Evolutionary conservation across 148 eudicot genomes (phyloP), one percentile per base, ranked within the genome.

Genomic region (Fagopyrum tataricum): DNA sequence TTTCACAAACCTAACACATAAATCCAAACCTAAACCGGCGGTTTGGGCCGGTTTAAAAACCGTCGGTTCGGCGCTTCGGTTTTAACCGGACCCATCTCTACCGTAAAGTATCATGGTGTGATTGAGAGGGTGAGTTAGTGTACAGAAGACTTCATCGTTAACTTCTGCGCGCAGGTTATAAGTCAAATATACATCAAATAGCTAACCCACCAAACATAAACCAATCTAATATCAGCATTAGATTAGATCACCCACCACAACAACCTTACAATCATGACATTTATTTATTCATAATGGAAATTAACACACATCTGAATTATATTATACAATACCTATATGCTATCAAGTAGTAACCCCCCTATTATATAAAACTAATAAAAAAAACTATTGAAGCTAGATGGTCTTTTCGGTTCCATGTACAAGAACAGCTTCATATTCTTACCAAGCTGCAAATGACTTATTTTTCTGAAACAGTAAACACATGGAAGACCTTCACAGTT

Each of bases 231-330:
- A 39, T 4, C 42, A 5, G n/a, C 69, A 64, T 64, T 64, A 64
- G 43, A 37, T 64, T 64, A 64, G 69, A 37, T 37, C 11, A 64
- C 69, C 69, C 69, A 64, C 69, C 42, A 31, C 69, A 64, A 14
- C 69, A 64, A 37, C 69, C 44, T 37, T 37, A 64, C 13, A 5
- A 64, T 14, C 43, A 64, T 37, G 18, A 64, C 69, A 64, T 26
- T 15, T 13, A 64, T 15, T 64, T 64, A 24, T 14, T 64, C 43
- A 64, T 0, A 64, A 62, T 62, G 37, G 37, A 31, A 31, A 31
- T 31, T 31, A 26, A 31, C 67, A 61, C 24, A 14, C 67, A 52
- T n/a, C n/a, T 26, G 41, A 64, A 64, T 64, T 31, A 31, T 39
- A 64, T 64, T 64, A 31, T 39, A 64, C 69, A 64, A 31, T 8